Conservation (phyloP, 2,329 filamentous ascomycete species). For the Fusarium beomiforme region DNA sequence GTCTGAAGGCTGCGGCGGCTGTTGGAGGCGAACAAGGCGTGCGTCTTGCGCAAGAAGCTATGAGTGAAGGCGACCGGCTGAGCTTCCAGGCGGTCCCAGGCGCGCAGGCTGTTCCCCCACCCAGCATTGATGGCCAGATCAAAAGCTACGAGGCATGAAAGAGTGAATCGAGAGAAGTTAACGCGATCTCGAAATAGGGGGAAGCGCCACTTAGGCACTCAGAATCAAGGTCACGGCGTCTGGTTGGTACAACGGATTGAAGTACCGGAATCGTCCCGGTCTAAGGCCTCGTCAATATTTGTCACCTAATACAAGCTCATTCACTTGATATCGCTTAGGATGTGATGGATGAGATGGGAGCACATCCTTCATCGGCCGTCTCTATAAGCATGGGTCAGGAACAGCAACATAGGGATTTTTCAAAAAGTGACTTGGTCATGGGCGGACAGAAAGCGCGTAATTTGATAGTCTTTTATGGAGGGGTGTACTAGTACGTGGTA, state of each 20-base stretch:
- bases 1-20: conserved; percentile 66
- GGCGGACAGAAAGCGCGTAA: neutral
- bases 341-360: neutral
- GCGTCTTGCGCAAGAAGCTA: conserved; percentile 58
- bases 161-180: neutral
- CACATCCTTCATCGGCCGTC: neutral
- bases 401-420: neutral
- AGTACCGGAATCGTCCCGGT: conserved; percentile 12
- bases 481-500: conserved; percentile 33
- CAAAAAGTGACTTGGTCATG: neutral
- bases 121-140: conserved; percentile 64
- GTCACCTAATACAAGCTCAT: neutral
- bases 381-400: neutral
- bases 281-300: neutral
- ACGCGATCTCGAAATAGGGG: conserved; percentile 1
- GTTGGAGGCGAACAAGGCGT: conserved; percentile 61
- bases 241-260: conserved; percentile 21
- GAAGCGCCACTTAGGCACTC: conserved; percentile 19
- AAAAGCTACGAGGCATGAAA: conserved; percentile 67
- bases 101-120: conserved; percentile 60
- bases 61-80: conserved; percentile 62
- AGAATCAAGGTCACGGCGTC: conserved; percentile 37
- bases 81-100: conserved; percentile 61
- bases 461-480: conserved; percentile 16
- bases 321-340: neutral